A percentile compares a stretch with the other conserved stretches of the same genome.
Conservation (phyloP, 371 early-diverging fungal species). For the Batrachochytrium dendrobatidis region DNA sequence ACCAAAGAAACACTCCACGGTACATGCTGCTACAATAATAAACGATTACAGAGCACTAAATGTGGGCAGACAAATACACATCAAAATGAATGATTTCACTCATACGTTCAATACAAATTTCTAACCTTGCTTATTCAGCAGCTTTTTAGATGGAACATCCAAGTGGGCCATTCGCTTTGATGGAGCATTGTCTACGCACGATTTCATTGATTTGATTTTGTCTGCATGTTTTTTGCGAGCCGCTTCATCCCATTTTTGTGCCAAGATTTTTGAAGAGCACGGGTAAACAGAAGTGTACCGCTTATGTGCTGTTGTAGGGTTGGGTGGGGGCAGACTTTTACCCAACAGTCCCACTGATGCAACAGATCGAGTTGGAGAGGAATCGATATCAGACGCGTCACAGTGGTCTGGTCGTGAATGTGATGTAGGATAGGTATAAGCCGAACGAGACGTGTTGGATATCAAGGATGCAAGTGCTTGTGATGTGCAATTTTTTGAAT, state of each 20-base stretch:
- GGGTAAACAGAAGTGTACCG: slow-evolving; percentile 28
- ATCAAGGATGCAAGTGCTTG: too few species aligned
- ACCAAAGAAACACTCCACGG: too few species aligned
- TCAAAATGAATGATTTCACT: background rate
- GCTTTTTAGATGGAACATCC: slow-evolving; percentile 25
- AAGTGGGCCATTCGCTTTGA: slow-evolving; percentile 31
- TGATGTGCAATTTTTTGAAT: too few species aligned
- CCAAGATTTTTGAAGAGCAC: slow-evolving; percentile 31
- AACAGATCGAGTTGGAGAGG: too few species aligned
- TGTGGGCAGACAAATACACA: background rate
- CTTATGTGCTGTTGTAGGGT: slow-evolving; percentile 19
- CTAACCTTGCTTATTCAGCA: slow-evolving; percentile 30
- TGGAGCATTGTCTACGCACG: slow-evolving; percentile 31
- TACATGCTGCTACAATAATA: too few species aligned
- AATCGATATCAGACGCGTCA: too few species aligned
- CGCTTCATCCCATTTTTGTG: slow-evolving; percentile 37
- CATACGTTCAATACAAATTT: background rate
- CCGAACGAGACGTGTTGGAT: too few species aligned
- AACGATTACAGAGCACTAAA: too few species aligned
- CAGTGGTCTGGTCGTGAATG: too few species aligned
- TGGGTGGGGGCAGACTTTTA: slow-evolving; percentile 15
- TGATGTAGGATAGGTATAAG: too few species aligned
- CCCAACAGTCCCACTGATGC: background rate
- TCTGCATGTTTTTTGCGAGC: slow-evolving; percentile 24
- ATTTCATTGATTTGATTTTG: slow-evolving; percentile 29